These are phyloP conservation scores for Haematococcus lacustris DNA, from an alignment of 139 green algal species.

Conservation along the genomic window DNA sequence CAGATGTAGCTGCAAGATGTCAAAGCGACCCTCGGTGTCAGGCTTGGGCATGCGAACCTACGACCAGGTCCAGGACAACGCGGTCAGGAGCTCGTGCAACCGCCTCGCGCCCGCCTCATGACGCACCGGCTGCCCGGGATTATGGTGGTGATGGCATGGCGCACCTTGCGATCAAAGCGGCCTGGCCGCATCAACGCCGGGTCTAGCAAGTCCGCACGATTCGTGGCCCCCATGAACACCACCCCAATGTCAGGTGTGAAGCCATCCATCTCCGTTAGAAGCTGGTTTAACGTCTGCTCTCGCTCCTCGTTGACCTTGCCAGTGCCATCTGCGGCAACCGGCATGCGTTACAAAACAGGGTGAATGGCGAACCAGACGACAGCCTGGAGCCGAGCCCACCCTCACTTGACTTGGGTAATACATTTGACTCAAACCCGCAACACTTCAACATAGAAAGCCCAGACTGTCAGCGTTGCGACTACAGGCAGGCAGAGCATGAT, in stretches of 20 bases:
- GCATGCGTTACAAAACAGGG: too few relatives aligned
- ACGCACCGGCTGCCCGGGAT: too few relatives aligned
- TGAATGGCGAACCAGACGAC: too few relatives aligned
- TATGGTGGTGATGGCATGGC: too few relatives aligned
- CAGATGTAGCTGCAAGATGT: slow-evolving; percentile 74
- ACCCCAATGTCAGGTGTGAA: slow-evolving; percentile 90
- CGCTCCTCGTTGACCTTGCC: slow-evolving; percentile 51
- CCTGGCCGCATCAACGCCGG: slow-evolving; percentile 80
- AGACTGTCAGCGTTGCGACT: too few relatives aligned
- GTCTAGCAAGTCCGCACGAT: slow-evolving; percentile 84
- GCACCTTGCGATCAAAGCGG: slow-evolving; percentile 90
- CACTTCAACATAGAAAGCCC: too few relatives aligned
- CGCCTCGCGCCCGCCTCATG: too few relatives aligned
- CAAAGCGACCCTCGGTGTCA: slow-evolving; percentile 55
- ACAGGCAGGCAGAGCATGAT: too few relatives aligned
- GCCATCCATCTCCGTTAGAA: slow-evolving; percentile 97
- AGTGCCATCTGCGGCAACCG: slow-evolving; percentile 52
- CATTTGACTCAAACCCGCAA: too few relatives aligned
- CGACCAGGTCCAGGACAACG: slow-evolving; percentile 3
- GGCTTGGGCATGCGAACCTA: slow-evolving; percentile 71
- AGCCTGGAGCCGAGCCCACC: too few relatives aligned
- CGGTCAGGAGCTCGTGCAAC: too few relatives aligned
- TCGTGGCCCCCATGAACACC: slow-evolving; percentile 94
- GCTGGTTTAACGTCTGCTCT: slow-evolving; percentile 94
- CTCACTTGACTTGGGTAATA: too few relatives aligned